Conservation (phyloP, 2,329 filamentous ascomycete species). For the Sporothrix mexicana region DNA sequence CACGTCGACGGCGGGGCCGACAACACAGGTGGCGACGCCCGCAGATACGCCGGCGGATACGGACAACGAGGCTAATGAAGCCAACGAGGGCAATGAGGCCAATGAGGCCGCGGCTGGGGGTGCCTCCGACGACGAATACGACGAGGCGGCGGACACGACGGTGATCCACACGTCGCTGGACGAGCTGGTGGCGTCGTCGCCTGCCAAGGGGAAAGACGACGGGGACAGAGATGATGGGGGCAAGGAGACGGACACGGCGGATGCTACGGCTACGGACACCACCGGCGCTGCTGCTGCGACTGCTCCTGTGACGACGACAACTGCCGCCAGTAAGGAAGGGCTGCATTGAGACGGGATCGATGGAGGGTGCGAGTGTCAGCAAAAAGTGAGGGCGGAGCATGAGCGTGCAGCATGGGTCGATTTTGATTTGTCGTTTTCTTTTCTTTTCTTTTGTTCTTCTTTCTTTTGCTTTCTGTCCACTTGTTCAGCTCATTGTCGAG, state of each 20-base stretch:
- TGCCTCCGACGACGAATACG: constrained; percentile 35
- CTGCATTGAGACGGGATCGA: background rate
- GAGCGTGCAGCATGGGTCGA: background rate
- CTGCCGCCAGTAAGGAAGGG: background rate
- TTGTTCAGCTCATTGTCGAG: background rate
- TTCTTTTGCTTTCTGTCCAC: background rate
- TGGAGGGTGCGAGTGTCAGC: background rate
- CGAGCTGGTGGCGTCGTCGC: constrained; percentile 20
- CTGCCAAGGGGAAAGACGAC: background rate
- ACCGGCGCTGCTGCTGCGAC: background rate
- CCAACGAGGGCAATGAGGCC: no score
- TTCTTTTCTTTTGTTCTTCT: background rate
- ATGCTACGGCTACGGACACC: background rate
- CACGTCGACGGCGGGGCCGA: constrained; percentile 50
- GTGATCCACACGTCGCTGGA: constrained; percentile 42
- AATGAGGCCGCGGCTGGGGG: no score
- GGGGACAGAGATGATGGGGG: background rate
- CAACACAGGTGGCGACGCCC: constrained; percentile 60
- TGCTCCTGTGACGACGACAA: background rate
- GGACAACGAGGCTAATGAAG: no score
- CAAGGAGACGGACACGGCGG: background rate
- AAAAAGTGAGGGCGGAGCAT: no score
- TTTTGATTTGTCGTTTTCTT: background rate
- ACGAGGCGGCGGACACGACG: constrained; percentile 39
- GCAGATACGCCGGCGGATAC: constrained; percentile 41